A percentile compares a stretch with the other conserved stretches of the same genome.
phyloP scores from a whole-genome alignment of 805 yeast species.

The Lipomyces yamanashiensis region DNA sequence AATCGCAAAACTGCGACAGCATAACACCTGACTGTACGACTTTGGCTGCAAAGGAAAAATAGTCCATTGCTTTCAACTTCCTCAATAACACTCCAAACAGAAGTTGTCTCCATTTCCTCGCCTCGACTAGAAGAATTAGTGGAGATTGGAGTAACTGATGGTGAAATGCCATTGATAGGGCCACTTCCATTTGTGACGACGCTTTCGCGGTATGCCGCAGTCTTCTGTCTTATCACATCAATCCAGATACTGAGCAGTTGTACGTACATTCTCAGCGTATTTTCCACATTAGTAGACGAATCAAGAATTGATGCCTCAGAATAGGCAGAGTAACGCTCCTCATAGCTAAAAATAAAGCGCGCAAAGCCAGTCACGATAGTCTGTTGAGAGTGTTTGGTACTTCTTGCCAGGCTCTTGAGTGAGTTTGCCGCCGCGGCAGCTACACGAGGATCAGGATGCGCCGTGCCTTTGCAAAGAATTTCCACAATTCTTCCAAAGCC shows the following conservation, averaged over 20 bases:
- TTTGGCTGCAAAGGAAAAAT: conserved; percentile 88
- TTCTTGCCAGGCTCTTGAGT: conserved; percentile 70
- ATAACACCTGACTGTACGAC: conserved; percentile 68
- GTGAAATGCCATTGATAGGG: not conserved
- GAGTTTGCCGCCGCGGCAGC: conserved; percentile 67
- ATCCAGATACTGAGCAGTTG: conserved; percentile 85
- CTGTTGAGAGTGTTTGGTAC: conserved; percentile 49
- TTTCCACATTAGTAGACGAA: conserved; percentile 37
- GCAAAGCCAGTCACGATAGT: conserved; percentile 75
- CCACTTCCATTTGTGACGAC: conserved; percentile 15
- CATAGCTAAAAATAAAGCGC: conserved; percentile 76
- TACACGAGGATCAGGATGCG: conserved; percentile 67
- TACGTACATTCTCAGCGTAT: conserved; percentile 59
- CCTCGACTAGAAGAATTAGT: conserved; percentile 46
- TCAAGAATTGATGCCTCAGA: conserved; percentile 15
- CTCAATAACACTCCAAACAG: conserved; percentile 82
- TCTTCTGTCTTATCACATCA: conserved; percentile 55
- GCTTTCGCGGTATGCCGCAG: conserved; percentile 40
- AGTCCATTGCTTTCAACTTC: conserved; percentile 96
- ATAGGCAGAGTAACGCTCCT: conserved; percentile 51
- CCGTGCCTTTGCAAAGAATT: conserved; percentile 72
- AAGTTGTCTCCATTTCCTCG: conserved; percentile 76
- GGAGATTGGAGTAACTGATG: conserved; percentile 25
- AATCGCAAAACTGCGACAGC: conserved; percentile 77
- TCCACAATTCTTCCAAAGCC: conserved; percentile 72